These are phyloP conservation scores for Boletus holoroseus DNA, from an alignment of 1,284 basidiomycete species.

Conservation along the genomic window DNA sequence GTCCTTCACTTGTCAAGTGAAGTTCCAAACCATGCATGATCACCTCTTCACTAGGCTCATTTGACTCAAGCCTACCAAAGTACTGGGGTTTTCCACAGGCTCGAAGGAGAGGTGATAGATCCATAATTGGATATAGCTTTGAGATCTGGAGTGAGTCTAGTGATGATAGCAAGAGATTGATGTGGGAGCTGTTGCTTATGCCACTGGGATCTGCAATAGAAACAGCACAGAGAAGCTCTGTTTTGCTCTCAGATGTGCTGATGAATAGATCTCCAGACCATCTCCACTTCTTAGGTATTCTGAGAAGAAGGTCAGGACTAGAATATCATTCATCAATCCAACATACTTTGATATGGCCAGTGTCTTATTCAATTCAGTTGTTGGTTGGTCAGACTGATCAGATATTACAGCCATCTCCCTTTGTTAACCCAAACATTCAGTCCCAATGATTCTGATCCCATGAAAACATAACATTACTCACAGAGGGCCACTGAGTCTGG, in stretches of 20 bases:
- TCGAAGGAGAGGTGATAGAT: conserved; percentile 43
- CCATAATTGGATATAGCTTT: conserved; percentile 43
- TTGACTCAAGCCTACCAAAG: conserved; percentile 42
- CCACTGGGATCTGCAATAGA: conserved; percentile 43
- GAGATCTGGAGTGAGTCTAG: conserved; percentile 41
- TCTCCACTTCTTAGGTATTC: conserved; percentile 41
- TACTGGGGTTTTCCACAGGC: conserved; percentile 49
- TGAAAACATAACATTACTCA: conserved; percentile 11
- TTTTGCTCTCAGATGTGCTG: conserved; percentile 26
- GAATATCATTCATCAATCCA: background rate
- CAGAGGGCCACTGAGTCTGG: conserved; percentile 26
- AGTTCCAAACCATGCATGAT: conserved; percentile 40
- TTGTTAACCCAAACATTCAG: background rate
- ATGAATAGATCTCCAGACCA: conserved; percentile 47
- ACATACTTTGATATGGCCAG: conserved; percentile 24
- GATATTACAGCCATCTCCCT: conserved; percentile 15
- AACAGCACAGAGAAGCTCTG: conserved; percentile 45
- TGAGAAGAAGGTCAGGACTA: conserved; percentile 9
- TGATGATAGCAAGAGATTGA: conserved; percentile 42
- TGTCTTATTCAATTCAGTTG: conserved; percentile 16
- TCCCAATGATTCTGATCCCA: background rate
- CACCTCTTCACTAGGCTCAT: conserved; percentile 38
- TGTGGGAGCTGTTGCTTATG: conserved; percentile 41
- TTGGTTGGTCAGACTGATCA: conserved; percentile 4
- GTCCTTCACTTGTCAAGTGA: conserved; percentile 43